Base-by-base conservation (phyloP, 208 protist genomes). In the Leishmania lainsoni region DNA sequence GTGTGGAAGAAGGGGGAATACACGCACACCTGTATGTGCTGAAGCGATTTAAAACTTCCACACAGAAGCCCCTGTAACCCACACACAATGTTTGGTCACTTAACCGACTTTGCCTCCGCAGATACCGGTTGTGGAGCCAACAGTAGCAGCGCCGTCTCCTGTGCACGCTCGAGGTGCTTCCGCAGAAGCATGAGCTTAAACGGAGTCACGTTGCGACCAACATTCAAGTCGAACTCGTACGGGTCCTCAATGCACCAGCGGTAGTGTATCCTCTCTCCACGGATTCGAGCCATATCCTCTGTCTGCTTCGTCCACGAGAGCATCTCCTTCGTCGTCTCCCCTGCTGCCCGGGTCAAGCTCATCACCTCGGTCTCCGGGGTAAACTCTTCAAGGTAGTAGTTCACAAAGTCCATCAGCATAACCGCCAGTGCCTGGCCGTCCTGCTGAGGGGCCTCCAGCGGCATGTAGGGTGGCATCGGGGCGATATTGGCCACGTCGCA, bases 161-260 rank as follows among this genome's bases (percentile, higher is more conserved):
- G 75, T 8, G 93, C 94, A 72, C 88, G 86, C 74, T 92, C 88
- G 26, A 96, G 66, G 69, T 96, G 92, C 59, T 93, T 95, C 22
- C 80, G 82, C 77, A 95, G 84, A 80, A 97, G 87, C 79, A 90
- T 94, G 54, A 87, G 75, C 86, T 97, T 98, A 49, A 98, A 91
- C 56, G 93, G 88, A n/a, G 92, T 95, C 32, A 98, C 92, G 75
- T 94, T 88, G 29, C 95, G 91, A 8, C 93, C 95, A 9, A 98
- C 93, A 58, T 97, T 98, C 42, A 98, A 77, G 79, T 97, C 94
- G 35, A 93, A 75, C 87, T 98, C 95, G 77, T 94, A 98, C 17
- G 95, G 95, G 81, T 98, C 95, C 84, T 98, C 95, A 74, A 98
- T 97, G 85, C 95, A 98, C 87, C 92, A 94, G 42, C 92, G 92